These are phyloP conservation scores for Arbutus unedo DNA, from an alignment of 148 eudicot genomes.

Conservation along the genomic window DNA sequence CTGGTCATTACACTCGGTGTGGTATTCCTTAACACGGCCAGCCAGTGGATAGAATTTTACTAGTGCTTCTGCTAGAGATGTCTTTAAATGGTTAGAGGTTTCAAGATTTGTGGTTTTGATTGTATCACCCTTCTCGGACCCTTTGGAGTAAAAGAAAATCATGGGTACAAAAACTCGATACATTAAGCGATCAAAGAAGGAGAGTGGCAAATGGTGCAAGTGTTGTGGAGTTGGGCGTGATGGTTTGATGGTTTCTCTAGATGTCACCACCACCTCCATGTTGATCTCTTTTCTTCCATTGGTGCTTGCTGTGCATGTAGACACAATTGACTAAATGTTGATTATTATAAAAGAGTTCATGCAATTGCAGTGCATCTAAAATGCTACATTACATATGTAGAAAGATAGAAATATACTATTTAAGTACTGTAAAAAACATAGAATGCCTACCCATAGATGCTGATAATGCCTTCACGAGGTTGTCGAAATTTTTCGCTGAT, in stretches of 20 bases:
- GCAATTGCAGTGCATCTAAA: too few species aligned
- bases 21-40: background rate
- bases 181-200: background rate
- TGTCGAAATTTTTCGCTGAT: conserved; percentile 33
- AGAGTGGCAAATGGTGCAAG: background rate
- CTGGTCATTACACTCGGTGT: background rate
- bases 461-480: conserved; percentile 23
- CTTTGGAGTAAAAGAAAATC: background rate
- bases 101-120: background rate
- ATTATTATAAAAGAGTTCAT: background rate
- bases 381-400: too few species aligned
- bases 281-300: background rate
- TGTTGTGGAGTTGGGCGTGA: background rate
- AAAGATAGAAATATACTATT: too few species aligned
- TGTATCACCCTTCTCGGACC: background rate
- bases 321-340: background rate
- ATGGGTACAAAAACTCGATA: background rate
- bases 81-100: background rate
- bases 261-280: background rate
- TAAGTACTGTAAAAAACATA: too few species aligned
- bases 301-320: background rate
- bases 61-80: background rate
- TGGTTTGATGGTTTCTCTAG: background rate
- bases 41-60: background rate
- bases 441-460: background rate